Percentiles rank a stretch among this genome's conserved stretches.
Conservation (phyloP, 768 basidiomycete genomes). For the Punctularia strigosozonata region DNA sequence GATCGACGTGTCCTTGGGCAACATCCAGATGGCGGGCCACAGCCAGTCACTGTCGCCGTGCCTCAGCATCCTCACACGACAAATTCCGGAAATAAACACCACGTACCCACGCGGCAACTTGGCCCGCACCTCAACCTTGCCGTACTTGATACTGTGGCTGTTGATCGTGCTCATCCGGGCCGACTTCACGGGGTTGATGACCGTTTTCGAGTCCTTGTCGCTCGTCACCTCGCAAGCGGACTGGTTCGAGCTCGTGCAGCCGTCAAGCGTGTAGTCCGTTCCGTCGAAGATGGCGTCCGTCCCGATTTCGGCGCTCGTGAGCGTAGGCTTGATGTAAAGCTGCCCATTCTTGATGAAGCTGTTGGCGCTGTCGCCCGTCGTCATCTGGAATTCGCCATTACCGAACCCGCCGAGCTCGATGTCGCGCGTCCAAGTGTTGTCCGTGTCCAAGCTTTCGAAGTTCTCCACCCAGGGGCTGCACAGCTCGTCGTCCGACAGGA, state of each 20-base stretch:
- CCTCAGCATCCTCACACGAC: too few species aligned
- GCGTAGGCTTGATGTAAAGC: slow-evolving; percentile 48
- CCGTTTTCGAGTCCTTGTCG: slow-evolving; percentile 18
- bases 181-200: slow-evolving; percentile 42
- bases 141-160: slow-evolving; percentile 37
- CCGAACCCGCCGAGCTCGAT: slow-evolving; percentile 46
- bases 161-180: slow-evolving; percentile 42
- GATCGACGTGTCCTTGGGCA: slow-evolving; percentile 28
- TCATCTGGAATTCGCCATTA: slow-evolving; percentile 48
- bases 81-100: too few species aligned
- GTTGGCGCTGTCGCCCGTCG: slow-evolving; percentile 27
- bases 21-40: slow-evolving; percentile 34
- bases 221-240: slow-evolving; percentile 36
- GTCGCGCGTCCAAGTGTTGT: slow-evolving; percentile 32
- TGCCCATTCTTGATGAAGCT: slow-evolving; percentile 34
- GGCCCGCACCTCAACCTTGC: slow-evolving; percentile 37
- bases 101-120: not conserved
- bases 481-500: slow-evolving; percentile 22
- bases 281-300: slow-evolving; percentile 28
- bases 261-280: slow-evolving; percentile 22
- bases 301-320: slow-evolving; percentile 39
- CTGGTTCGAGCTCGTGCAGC: slow-evolving; percentile 24
- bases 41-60: slow-evolving; percentile 34
- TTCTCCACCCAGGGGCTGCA: slow-evolving; percentile 39
- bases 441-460: slow-evolving; percentile 33